Conservation (phyloP, 2,329 filamentous ascomycete species). For the Endoconidiophora laricicola region DNA sequence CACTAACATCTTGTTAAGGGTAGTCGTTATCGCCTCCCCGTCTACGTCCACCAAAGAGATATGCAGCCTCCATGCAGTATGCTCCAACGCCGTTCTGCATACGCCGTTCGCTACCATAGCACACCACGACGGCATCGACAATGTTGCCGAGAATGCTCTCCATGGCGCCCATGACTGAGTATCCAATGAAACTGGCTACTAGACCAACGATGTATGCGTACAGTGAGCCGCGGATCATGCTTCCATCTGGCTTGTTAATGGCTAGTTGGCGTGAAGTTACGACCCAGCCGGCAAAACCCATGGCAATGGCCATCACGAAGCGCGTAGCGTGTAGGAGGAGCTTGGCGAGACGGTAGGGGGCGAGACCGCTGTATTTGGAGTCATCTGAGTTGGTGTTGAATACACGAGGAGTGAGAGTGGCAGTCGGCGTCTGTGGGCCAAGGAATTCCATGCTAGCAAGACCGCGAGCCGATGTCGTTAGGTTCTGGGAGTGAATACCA, state of each 20-base stretch:
- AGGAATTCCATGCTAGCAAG: constrained; percentile 72
- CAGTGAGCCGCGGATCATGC: constrained; percentile 51
- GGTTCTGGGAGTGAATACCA: constrained; percentile 77
- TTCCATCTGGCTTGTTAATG: constrained; percentile 37
- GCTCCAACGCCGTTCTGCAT: constrained; percentile 50
- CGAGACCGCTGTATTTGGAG: constrained; percentile 29
- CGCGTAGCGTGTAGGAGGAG: constrained; percentile 79
- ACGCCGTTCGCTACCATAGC: constrained; percentile 78
- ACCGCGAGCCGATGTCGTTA: constrained; percentile 61
- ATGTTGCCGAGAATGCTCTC: constrained; percentile 78
- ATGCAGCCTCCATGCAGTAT: constrained; percentile 83
- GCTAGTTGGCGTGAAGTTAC: constrained; percentile 68
- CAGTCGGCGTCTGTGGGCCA: constrained; percentile 54
- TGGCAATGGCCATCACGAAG: constrained; percentile 73
- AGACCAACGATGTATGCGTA: constrained; percentile 92
- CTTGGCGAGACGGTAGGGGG: constrained; percentile 82
- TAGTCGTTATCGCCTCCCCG: constrained; percentile 8
- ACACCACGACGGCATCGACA: constrained; percentile 75
- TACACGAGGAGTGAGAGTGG: constrained; percentile 44
- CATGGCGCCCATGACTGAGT: constrained; percentile 80
- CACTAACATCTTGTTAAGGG: not conserved
- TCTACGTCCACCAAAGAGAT: constrained; percentile 52
- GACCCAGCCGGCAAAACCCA: constrained; percentile 95
- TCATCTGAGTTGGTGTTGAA: constrained; percentile 27
- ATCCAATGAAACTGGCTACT: constrained; percentile 86